Evolutionary conservation across 345 rosid genomes (phyloP).

Genomic region (Acer campestre): DNA sequence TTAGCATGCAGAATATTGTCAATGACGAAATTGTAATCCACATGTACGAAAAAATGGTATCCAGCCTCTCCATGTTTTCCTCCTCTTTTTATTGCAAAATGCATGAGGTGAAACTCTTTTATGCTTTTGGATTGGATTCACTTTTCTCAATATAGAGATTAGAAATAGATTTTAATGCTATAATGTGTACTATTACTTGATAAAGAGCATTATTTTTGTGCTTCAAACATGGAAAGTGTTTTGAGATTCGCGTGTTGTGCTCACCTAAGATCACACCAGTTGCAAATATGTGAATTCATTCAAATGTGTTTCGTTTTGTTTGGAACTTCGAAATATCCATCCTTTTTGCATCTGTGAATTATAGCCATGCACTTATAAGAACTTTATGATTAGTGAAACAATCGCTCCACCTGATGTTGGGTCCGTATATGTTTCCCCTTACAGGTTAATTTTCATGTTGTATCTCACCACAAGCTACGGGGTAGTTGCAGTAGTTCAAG

Average conservation of each 20-base stretch:
- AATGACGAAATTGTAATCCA: conserved; percentile 49
- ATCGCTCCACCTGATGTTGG: neutral
- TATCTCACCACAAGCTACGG: conserved; percentile 76
- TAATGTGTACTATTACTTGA: neutral
- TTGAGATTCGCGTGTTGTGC: neutral
- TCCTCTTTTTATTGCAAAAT: neutral
- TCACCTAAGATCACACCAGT: neutral
- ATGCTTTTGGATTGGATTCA: neutral
- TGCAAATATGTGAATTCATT: neutral
- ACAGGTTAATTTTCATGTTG: conserved; percentile 82
- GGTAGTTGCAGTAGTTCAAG: conserved; percentile 36
- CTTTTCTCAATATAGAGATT: neutral
- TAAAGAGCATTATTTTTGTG: neutral
- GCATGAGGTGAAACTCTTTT: no score
- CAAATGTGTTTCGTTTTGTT: neutral
- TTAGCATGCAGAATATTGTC: conserved; percentile 81
- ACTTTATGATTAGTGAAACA: neutral
- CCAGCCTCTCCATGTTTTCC: conserved; percentile 26
- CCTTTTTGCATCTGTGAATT: neutral
- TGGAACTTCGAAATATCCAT: neutral
- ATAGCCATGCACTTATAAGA: neutral
- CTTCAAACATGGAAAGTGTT: neutral
- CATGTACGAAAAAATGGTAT: conserved; percentile 88
- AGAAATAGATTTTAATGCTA: neutral
- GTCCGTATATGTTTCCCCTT: conserved; percentile 17